phyloP scores from a whole-genome alignment of 106 monocot species.

The Hemerocallis citrina region DNA sequence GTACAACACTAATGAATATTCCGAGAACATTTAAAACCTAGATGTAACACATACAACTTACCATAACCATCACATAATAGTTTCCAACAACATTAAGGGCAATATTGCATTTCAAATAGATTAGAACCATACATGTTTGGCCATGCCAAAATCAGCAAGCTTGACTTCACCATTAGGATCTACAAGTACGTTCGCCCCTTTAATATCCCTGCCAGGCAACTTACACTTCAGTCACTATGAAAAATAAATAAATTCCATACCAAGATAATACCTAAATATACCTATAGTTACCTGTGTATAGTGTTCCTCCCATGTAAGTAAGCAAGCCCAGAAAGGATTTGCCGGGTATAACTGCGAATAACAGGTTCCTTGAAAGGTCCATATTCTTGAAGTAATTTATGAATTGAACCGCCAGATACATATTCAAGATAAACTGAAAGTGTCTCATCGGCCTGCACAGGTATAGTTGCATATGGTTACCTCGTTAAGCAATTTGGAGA shows the following conservation, averaged over 20 bases:
- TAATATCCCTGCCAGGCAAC: constrained; percentile 67
- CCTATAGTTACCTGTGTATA: constrained; percentile 70
- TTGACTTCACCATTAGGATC: constrained; percentile 87
- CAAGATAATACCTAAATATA: constrained; percentile 51
- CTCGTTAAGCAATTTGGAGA: not conserved
- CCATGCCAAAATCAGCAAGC: constrained; percentile 99
- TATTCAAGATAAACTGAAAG: constrained; percentile 89
- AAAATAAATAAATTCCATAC: constrained; percentile 30
- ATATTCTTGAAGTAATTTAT: constrained; percentile 92
- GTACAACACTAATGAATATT: not conserved
- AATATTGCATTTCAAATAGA: not conserved
- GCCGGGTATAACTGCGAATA: constrained; percentile 64
- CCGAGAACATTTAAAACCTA: not conserved
- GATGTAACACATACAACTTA: not conserved
- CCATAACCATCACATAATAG: not conserved
- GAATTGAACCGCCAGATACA: constrained; percentile 93
- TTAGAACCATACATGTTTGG: constrained; percentile 91
- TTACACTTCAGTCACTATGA: constrained; percentile 1
- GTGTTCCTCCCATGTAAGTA: constrained; percentile 88
- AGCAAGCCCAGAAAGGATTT: constrained; percentile 91
- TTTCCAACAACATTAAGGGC: not conserved
- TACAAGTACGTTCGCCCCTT: constrained; percentile 99
- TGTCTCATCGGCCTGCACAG: constrained; percentile 62
- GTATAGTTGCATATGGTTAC: not conserved
- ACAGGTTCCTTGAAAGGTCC: constrained; percentile 85